These are phyloP conservation scores for Suillus plorans DNA, from an alignment of 768 basidiomycete genomes.

Conservation along the genomic window DNA sequence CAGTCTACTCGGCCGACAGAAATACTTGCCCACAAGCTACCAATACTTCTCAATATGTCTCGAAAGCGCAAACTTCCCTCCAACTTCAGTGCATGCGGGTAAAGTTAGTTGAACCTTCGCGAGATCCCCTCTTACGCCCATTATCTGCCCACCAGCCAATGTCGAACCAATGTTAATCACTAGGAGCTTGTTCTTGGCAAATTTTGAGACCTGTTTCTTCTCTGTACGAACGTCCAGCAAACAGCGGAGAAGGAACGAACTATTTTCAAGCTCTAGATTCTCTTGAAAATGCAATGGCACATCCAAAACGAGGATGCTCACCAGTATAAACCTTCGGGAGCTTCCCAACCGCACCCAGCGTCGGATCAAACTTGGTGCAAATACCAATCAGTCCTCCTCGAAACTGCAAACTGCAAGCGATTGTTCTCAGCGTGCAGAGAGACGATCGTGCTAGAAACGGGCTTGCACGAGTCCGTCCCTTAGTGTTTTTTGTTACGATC, in stretches of 20 bases:
- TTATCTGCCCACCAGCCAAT: conserved; percentile 92
- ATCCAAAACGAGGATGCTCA: no score
- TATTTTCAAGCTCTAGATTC: no score
- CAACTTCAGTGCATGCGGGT: conserved; percentile 94
- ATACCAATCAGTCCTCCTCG: no score
- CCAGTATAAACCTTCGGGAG: no score
- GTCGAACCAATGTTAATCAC: conserved; percentile 99
- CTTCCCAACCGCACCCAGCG: no score
- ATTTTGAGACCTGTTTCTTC: conserved; percentile 93
- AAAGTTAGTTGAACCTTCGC: conserved; percentile 93
- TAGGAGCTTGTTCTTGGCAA: conserved; percentile 86
- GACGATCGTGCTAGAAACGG: conserved; percentile 89
- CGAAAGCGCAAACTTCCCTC: conserved; percentile 95
- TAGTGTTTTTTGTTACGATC: conserved; percentile 94
- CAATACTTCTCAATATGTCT: conserved; percentile 97
- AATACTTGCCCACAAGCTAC: conserved; percentile 84
- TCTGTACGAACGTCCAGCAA: conserved; percentile 99
- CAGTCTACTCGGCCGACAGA: neutral
- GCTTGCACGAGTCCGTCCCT: conserved; percentile 90
- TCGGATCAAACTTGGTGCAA: no score
- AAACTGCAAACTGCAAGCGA: conserved; percentile 85
- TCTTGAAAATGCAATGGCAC: no score
- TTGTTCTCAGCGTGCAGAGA: conserved; percentile 95
- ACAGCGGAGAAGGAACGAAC: no score
- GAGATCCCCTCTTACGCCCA: conserved; percentile 91